Conservation (phyloP, 164 flowering plant genomes). For the Vitis riparia region DNA sequence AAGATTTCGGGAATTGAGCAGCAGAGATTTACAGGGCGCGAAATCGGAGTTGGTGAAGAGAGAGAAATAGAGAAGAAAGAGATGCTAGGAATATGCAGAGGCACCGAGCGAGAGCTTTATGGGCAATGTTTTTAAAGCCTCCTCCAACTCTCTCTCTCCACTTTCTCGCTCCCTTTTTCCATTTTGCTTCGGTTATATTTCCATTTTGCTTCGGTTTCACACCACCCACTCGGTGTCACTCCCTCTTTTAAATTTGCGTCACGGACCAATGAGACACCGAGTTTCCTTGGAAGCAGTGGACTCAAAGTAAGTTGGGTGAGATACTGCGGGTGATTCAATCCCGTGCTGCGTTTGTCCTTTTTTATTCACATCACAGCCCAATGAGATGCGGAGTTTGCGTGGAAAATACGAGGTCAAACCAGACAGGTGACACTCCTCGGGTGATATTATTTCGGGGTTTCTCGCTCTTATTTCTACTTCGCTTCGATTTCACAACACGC, state of each 20-base stretch:
- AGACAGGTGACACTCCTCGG: too few relatives aligned
- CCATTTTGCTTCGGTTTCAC: slow-evolving; percentile 1
- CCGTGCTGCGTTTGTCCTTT: too few relatives aligned
- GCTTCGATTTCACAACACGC: background rate
- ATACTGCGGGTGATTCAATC: background rate
- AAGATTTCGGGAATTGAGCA: background rate
- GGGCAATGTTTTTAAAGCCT: too few relatives aligned
- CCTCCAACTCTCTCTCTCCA: too few relatives aligned
- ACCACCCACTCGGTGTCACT: background rate
- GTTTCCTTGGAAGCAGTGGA: background rate
- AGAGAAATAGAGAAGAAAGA: background rate
- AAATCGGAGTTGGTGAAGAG: background rate
- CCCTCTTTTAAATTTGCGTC: background rate
- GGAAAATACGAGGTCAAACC: too few relatives aligned
- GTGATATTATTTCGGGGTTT: too few relatives aligned
- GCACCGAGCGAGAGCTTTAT: slow-evolving; percentile 3
- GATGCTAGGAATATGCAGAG: slow-evolving; percentile 36
- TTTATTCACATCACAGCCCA: too few relatives aligned
- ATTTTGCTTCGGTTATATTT: too few relatives aligned
- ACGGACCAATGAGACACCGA: slow-evolving; percentile 1
- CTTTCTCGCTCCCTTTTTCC: too few relatives aligned
- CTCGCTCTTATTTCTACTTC: too few relatives aligned
- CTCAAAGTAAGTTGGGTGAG: background rate
- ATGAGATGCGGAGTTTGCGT: too few relatives aligned
- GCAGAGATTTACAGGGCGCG: too few relatives aligned